These are phyloP conservation scores for Datura wrightii DNA, from an alignment of 257 asterid species.

Conservation along the genomic window DNA sequence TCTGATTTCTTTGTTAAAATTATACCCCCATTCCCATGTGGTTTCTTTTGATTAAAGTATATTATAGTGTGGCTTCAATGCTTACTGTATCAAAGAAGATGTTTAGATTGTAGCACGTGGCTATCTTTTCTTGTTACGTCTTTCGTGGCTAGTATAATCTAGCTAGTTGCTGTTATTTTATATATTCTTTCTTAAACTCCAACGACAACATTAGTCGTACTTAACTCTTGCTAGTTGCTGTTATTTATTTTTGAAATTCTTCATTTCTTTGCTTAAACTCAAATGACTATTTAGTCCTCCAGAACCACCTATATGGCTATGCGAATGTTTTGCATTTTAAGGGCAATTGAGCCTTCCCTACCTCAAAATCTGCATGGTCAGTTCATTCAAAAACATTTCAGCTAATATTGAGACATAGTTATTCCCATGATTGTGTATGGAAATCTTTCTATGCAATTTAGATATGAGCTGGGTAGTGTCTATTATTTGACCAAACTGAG, in stretches of 20 bases:
- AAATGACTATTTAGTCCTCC: not conserved
- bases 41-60: conserved; percentile 14
- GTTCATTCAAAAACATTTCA: not conserved
- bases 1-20: not conserved
- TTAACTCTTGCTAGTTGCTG: not conserved
- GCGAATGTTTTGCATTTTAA: not conserved
- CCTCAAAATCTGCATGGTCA: not conserved
- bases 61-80: not conserved
- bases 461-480: not conserved
- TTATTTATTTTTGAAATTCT: not conserved
- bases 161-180: not conserved
- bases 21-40: not conserved
- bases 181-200: not conserved
- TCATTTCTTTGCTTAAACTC: not conserved
- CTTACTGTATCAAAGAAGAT: not conserved
- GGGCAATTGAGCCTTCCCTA: not conserved
- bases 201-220: not conserved
- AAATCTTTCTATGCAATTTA: not conserved
- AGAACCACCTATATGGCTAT: not conserved
- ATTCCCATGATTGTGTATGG: not conserved
- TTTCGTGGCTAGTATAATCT: not conserved
- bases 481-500: not conserved
- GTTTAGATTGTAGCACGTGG: not conserved
- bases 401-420: not conserved
- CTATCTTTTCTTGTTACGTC: not conserved